Percentiles rank a stretch among this genome's conserved stretches.
Conservation (phyloP, 805 yeast genomes). For the Monosporozyma solicola region DNA sequence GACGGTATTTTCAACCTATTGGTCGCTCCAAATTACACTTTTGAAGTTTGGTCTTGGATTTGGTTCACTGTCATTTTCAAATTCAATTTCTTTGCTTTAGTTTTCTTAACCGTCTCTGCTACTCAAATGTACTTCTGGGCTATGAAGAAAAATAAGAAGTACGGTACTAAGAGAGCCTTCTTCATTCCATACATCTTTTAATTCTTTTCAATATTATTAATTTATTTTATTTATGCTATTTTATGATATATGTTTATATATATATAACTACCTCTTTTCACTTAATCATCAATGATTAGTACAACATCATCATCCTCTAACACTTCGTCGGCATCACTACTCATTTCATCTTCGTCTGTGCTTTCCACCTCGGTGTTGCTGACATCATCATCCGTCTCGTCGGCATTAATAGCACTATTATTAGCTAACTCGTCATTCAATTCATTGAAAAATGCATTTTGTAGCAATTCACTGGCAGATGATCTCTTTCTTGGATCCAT, state of each 20-base stretch:
- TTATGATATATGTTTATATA: neutral
- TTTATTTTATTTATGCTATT: neutral
- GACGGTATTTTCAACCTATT: slow-evolving; percentile 79
- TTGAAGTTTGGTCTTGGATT: slow-evolving; percentile 74
- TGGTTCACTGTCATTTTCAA: slow-evolving; percentile 53
- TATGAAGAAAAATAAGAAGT: slow-evolving; percentile 68
- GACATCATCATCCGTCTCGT: slow-evolving; percentile 6
- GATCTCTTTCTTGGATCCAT: slow-evolving; percentile 50
- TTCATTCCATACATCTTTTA: slow-evolving; percentile 67
- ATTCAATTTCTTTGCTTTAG: slow-evolving; percentile 66
- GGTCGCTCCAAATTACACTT: slow-evolving; percentile 91
- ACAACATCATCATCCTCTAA: slow-evolving; percentile 21
- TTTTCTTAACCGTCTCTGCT: slow-evolving; percentile 63
- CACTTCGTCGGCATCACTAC: slow-evolving; percentile 11
- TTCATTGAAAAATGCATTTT: slow-evolving; percentile 52
- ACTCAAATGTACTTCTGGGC: slow-evolving; percentile 93
- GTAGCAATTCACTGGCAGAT: slow-evolving; percentile 48
- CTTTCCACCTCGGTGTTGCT: slow-evolving; percentile 15
- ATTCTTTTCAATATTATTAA: slow-evolving; percentile 3
- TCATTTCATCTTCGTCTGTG: slow-evolving; percentile 23
- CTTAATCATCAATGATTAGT: slow-evolving; percentile 7
- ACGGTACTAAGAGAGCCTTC: slow-evolving; percentile 72
- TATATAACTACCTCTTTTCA: neutral
- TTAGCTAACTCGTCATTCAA: slow-evolving; percentile 14
- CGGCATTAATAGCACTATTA: slow-evolving; percentile 10